Base-by-base conservation (phyloP, 768 basidiomycete species). In the Lactarius sanguifluus region DNA sequence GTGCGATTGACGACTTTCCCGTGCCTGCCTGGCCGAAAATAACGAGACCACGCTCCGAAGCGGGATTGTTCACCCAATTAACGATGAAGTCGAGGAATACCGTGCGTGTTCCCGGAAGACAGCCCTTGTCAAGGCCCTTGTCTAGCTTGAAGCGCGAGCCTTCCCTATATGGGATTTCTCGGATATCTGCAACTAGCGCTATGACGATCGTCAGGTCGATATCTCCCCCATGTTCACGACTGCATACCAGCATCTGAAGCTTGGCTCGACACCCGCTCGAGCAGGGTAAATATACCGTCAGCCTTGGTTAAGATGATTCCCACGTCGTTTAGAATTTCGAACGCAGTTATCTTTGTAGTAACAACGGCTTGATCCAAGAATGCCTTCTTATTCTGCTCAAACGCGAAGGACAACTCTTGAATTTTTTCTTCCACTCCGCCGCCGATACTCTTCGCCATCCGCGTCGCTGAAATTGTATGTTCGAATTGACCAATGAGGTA, bases 1-100 rank as follows among this genome's bases (percentile, higher is more conserved):
- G 50, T 52, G 50, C 50, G 25, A 52, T 52, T 5, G 50, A 25
- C 15, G 50, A 52, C 23, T 52, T 52, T 25, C 50, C 50, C 25
- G 50, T 52, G 25, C 50, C 50, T 15, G 58, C 58, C 10, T 15
- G 40, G 1, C 58, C 58, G 16, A 59, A 59, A n/a, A 59, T 41
- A 18, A 59, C 41, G 41, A 59, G 58, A 52, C 4, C 5, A 7
- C 50, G 50, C 23, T 25, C 25, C 2, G 50, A 52, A 28, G 23
- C 18, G 12, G 56, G 56, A 34, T 34, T 36, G n/a, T 57, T 57
- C 0, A 23, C 56, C 56, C 56, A 57, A 20, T 57, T 13, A 15
- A 36, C 34, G 6, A 34, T 57, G 8, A 57, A 57, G 28, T 57
- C 56, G 32, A 52, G 23, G 25, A 52, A 52, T 0, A 2, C 6